Evolutionary conservation across 225 moss, liverwort and hornwort species (phyloP).

Genomic region (Antitrichia curtipendula): DNA sequence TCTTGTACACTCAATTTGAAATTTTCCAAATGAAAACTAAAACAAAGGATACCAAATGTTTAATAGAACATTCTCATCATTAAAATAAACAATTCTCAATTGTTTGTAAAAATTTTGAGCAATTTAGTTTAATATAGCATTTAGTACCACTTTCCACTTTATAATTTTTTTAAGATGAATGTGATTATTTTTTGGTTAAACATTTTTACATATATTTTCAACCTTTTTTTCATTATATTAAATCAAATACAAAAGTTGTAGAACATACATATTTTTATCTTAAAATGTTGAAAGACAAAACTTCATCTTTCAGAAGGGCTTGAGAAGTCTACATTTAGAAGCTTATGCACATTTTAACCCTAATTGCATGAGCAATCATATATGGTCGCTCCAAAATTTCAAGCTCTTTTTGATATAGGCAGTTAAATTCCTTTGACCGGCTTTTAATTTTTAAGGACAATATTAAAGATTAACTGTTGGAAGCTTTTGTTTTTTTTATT

Average conservation of each 20-base stretch:
- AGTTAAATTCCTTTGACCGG: too few relatives aligned
- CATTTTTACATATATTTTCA: too few relatives aligned
- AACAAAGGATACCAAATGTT: rapidly evolving
- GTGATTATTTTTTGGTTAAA: not conserved
- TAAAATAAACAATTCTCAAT: not conserved
- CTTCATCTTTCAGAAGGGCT: not conserved
- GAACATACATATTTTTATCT: not conserved
- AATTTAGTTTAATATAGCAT: not conserved
- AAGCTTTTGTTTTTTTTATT: too few relatives aligned
- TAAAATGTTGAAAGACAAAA: not conserved
- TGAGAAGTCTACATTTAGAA: not conserved
- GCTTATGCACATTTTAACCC: not conserved
- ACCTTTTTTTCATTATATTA: not conserved
- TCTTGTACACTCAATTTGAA: not conserved
- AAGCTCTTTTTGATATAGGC: too few relatives aligned
- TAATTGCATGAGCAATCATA: too few relatives aligned
- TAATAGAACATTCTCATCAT: rapidly evolving
- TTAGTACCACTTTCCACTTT: not conserved
- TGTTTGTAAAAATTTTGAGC: not conserved
- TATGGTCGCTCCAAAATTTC: too few relatives aligned
- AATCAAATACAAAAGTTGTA: not conserved
- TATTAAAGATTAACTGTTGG: too few relatives aligned
- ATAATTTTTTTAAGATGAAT: not conserved
- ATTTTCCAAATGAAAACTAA: not conserved
- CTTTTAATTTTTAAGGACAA: too few relatives aligned